Conservation (phyloP, 257 asterid species). For the Misopates orontium region DNA sequence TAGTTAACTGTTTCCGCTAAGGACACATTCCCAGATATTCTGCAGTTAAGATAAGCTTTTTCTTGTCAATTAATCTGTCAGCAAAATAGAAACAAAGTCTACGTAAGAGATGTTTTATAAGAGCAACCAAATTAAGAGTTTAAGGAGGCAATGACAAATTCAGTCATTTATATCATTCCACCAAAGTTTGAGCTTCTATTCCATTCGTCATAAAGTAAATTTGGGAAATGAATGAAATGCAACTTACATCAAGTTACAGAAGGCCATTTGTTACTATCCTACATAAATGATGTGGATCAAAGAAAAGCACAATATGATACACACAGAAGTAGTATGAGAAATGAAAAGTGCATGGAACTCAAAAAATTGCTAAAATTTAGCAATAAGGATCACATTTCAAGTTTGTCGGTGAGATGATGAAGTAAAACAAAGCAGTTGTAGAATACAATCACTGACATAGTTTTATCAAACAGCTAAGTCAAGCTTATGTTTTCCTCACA, state of each 20-base stretch:
- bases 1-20: neutral
- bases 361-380: neutral
- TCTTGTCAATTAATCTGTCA: neutral
- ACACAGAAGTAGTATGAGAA: too few relatives aligned
- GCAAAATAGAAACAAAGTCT: neutral
- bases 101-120: neutral
- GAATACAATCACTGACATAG: neutral
- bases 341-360: neutral
- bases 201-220: too few relatives aligned
- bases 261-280: neutral
- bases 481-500: too few relatives aligned
- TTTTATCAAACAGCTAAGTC: too few relatives aligned
- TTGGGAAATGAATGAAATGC: too few relatives aligned
- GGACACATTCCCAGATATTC: neutral
- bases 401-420: neutral
- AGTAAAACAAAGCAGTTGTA: neutral
- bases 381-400: too few relatives aligned
- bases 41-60: neutral
- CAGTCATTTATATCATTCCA: neutral
- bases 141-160: too few relatives aligned
- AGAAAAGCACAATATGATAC: neutral
- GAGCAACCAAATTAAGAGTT: too few relatives aligned
- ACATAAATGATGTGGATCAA: neutral
- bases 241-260: neutral
- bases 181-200: neutral